Evolutionary conservation across 805 yeast species (phyloP).

Genomic region (Wickerhamiella shivajii): DNA sequence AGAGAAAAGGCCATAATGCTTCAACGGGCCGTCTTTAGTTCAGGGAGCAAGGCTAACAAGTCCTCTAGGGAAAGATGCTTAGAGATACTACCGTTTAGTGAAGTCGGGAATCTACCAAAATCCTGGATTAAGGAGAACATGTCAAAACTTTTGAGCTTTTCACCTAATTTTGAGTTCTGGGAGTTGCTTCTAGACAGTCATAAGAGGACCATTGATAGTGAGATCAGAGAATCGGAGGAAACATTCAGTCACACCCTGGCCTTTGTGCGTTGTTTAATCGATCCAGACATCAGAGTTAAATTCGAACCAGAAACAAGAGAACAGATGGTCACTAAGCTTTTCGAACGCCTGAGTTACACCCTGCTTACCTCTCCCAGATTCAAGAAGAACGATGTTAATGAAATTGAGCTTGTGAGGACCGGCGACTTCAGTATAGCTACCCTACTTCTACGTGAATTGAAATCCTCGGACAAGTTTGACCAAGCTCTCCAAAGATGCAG

Average conservation of each 20-base stretch:
- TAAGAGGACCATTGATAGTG: background rate
- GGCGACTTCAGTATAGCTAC: too few species aligned
- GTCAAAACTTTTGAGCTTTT: background rate
- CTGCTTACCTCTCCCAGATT: too few species aligned
- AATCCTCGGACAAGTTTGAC: too few species aligned
- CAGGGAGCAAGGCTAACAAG: background rate
- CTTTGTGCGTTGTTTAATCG: too few species aligned
- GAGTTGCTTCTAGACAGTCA: background rate
- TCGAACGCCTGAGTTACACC: too few species aligned
- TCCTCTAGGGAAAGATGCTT: background rate
- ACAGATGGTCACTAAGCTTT: too few species aligned
- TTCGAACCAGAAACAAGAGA: too few species aligned
- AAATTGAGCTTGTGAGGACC: too few species aligned
- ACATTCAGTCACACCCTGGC: background rate
- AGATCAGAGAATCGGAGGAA: background rate
- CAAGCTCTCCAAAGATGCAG: too few species aligned
- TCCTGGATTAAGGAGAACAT: conserved; percentile 2
- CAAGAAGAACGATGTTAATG: too few species aligned
- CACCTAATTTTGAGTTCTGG: background rate
- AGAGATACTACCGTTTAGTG: background rate
- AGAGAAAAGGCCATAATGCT: background rate
- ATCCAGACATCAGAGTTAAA: too few species aligned
- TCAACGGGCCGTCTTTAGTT: background rate
- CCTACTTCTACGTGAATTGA: too few species aligned
- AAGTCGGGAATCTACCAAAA: background rate